Evolutionary conservation across 257 asterid genomes (phyloP).

Genomic region (Solanum neorickii): DNA sequence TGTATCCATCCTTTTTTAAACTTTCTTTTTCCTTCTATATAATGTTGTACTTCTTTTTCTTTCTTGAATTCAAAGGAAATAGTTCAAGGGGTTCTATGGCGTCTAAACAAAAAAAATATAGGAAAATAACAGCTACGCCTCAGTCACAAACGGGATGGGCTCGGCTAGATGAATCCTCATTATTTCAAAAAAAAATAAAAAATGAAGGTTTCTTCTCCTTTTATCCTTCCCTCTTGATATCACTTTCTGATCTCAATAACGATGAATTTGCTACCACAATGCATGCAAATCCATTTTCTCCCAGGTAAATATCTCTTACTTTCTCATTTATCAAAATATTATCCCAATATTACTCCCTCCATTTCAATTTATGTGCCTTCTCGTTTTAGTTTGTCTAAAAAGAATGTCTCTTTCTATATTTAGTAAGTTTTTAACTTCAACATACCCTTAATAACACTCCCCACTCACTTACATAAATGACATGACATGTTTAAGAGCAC

Average conservation of each 20-base stretch:
- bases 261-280: background rate
- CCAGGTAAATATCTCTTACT: background rate
- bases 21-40: background rate
- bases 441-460: background rate
- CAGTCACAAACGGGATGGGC: background rate
- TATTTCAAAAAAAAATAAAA: background rate
- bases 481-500: background rate
- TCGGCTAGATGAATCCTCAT: background rate
- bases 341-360: background rate
- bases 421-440: background rate
- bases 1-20: background rate
- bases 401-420: background rate
- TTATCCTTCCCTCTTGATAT: background rate
- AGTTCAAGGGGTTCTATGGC: background rate
- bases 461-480: background rate
- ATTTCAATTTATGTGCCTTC: background rate
- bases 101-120: background rate
- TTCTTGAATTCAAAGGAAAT: background rate
- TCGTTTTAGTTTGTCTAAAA: background rate
- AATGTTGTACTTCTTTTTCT: background rate
- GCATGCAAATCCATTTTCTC: background rate
- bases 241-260: background rate
- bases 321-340: background rate
- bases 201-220: background rate
- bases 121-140: background rate